These are phyloP conservation scores for Russula griseocarnosa DNA, from an alignment of 768 basidiomycete genomes.

Conservation along the genomic window DNA sequence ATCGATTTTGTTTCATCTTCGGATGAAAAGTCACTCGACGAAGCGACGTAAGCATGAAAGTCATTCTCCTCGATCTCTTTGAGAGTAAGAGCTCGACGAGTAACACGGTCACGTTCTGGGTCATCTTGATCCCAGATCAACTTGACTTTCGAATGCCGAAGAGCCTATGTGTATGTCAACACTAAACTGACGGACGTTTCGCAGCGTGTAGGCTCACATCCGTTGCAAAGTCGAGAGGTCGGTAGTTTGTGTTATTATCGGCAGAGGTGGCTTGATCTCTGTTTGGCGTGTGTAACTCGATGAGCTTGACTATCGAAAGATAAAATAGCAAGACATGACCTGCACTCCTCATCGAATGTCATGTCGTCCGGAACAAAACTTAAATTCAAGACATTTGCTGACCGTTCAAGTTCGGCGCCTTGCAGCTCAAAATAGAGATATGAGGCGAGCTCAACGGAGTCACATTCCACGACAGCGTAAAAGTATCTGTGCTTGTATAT, in stretches of 20 bases:
- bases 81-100: conserved; percentile 69
- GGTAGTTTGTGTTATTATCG: conserved; percentile 55
- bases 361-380: conserved; percentile 91
- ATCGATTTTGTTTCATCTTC: conserved; percentile 38
- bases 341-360: conserved; percentile 72
- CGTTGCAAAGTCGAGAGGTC: conserved; percentile 84
- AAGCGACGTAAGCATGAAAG: conserved; percentile 55
- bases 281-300: conserved; percentile 8
- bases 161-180: conserved; percentile 58
- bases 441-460: conserved; percentile 67
- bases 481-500: conserved; percentile 61
- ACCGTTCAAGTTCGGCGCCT: conserved; percentile 92
- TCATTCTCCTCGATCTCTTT: conserved; percentile 91
- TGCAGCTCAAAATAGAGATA: conserved; percentile 85
- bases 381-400: conserved; percentile 92
- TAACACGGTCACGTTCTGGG: conserved; percentile 74
- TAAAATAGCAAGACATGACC: conserved; percentile 42
- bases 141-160: conserved; percentile 96
- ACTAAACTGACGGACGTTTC: not conserved
- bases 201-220: conserved; percentile 56
- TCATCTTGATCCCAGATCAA: conserved; percentile 99
- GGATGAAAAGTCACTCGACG: conserved; percentile 52
- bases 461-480: conserved; percentile 91
- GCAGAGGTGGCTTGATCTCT: conserved; percentile 80
- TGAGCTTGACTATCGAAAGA: conserved; percentile 4